Base-by-base conservation (phyloP, 257 asterid species). In the Solanum pennellii region DNA sequence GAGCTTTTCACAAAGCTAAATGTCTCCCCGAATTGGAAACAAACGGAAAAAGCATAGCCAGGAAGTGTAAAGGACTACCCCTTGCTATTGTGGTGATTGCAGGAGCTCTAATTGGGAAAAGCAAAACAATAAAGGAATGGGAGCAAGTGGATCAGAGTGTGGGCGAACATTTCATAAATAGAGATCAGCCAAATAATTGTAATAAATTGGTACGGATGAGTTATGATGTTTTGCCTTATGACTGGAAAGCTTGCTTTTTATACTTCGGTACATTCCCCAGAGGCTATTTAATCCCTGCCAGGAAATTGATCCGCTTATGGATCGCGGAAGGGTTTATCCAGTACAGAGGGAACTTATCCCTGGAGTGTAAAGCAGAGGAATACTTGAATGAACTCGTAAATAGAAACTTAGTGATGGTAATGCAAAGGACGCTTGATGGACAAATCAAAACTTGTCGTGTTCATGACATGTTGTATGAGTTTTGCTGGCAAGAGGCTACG, bases 231-330 rank as follows among this genome's bases (percentile, higher is more conserved):
- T 77, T 94, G 33, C 94, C 94, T 56, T 92, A 92, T 72, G 91
- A 91, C 87, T 84, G 93, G 45, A 93, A 86, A 87, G 88, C 92
- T 2, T 93, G 96, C 82, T 93, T 94, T 69, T 86, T 93, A 79
- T 94, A 94, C 73, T 87, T 92, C n/a, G 94, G 95, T 60, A 89
- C 89, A 91, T 93, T 93, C 87, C 94, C 94, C 0, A 94, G 92
- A 42, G 96, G 91, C 68, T 89, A 29, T 66, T 91, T 85, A 76
- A 92, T 94, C 77, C 93, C 91, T 0, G 91, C 90, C 33, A 86
- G 93, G 93, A 90, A 89, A 35, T 75, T 94, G 18, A 76, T 89
- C 7, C 90, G 92, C 2, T 18, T 94, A 15, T 94, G 95, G 97
- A 89, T 91, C 15, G 95, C 93, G 0, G 97, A 93, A 80, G 97